A percentile compares a stretch with the other conserved stretches of the same genome.
phyloP scores from a whole-genome alignment of 495 filamentous ascomycete genomes.

The Xylaria castorea region DNA sequence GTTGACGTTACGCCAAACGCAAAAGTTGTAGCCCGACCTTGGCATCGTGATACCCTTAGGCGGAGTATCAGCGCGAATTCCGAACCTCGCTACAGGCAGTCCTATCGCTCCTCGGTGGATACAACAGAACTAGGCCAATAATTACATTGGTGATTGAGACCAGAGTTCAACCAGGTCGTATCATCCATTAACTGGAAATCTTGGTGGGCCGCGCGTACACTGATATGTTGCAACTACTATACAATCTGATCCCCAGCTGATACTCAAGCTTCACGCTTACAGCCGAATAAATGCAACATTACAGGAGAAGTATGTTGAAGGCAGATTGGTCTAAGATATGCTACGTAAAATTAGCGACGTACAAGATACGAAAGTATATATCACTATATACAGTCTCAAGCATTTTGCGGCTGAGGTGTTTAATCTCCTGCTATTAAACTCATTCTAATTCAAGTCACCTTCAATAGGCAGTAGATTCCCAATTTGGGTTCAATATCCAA shows the following conservation, averaged over 20 bases:
- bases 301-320: not conserved
- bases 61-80: not conserved
- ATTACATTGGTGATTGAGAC: not conserved
- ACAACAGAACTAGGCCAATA: not conserved
- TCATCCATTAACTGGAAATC: not conserved
- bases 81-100: not conserved
- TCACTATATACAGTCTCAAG: not conserved
- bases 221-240: not conserved
- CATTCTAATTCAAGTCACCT: not conserved
- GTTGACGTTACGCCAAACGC: not conserved
- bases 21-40: not conserved
- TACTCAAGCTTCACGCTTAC: not conserved
- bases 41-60: not conserved
- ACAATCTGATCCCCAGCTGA: not conserved
- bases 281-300: not conserved
- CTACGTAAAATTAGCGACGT: not conserved
- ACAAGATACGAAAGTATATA: not conserved
- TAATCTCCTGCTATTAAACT: not conserved
- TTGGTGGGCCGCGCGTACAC: not conserved
- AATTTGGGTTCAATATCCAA: not conserved
- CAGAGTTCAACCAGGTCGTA: not conserved
- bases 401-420: not conserved
- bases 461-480: not conserved
- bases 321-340: not conserved
- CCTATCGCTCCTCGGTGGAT: not conserved